Conservation (phyloP, 768 basidiomycete species). For the Boletus subparvulus region DNA sequence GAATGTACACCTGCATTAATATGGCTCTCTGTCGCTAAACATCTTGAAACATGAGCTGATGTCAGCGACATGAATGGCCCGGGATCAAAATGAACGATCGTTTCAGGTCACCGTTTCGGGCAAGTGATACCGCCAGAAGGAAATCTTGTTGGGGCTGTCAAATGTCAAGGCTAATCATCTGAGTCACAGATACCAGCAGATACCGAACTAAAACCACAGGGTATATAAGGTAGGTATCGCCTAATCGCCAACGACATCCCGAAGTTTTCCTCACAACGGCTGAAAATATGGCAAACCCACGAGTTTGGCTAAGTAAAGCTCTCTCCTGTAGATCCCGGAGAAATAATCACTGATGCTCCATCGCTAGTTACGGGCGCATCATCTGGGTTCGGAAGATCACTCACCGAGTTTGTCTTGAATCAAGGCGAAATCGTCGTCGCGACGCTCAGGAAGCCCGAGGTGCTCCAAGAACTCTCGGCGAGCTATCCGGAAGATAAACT, state of each 20-base stretch:
- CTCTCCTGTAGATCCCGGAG: not conserved
- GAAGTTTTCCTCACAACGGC: not conserved
- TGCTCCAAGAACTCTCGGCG: conserved; percentile 6
- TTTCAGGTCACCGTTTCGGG: not conserved
- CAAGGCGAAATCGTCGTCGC: conserved; percentile 42
- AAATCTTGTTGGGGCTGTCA: not conserved
- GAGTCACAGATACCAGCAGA: not conserved
- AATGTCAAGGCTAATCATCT: not conserved
- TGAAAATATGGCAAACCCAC: conserved; percentile 1
- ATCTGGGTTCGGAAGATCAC: conserved; percentile 37
- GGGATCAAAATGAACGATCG: not conserved
- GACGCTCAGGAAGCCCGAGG: conserved; percentile 40
- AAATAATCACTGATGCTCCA: not conserved
- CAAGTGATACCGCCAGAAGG: not conserved
- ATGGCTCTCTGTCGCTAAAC: not conserved
- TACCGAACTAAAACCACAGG: not conserved
- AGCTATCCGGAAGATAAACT: conserved; percentile 8
- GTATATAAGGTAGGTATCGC: not conserved
- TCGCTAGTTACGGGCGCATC: conserved; percentile 41
- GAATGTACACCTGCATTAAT: conserved; percentile 4
- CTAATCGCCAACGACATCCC: not conserved
- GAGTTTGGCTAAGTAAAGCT: conserved; percentile 11
- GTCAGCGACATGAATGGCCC: not conserved
- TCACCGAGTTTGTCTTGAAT: conserved; percentile 32
- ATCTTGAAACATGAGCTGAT: not conserved